These are phyloP conservation scores for Petrea volubilis DNA, from an alignment of 257 asterid species.

Conservation along the genomic window DNA sequence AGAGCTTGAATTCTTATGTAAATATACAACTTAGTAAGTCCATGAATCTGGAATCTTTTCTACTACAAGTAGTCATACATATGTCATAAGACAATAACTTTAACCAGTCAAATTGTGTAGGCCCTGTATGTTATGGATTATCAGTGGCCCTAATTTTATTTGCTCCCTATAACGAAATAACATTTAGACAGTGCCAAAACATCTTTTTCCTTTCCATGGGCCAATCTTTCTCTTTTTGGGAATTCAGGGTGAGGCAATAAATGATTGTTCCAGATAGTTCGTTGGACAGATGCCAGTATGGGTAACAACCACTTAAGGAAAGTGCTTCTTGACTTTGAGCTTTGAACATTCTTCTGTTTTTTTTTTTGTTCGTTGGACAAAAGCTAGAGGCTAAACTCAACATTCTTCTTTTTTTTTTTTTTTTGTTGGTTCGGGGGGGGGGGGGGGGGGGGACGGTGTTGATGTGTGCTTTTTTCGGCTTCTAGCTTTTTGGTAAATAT, in stretches of 20 bases:
- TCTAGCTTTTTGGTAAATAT: too few species aligned
- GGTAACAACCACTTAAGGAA: too few species aligned
- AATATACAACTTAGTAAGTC: neutral
- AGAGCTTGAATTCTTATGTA: conserved; percentile 13
- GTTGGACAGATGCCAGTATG: too few species aligned
- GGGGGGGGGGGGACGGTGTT: too few species aligned
- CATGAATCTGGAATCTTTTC: neutral
- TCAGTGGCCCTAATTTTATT: neutral
- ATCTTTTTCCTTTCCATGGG: neutral
- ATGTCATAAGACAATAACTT: neutral
- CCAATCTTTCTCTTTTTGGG: neutral
- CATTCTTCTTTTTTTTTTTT: too few species aligned
- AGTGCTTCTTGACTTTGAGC: too few species aligned
- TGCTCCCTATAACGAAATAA: neutral
- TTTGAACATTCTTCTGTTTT: too few species aligned
- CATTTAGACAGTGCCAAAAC: neutral
- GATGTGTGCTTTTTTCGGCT: too few species aligned
- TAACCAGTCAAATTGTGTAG: conserved; percentile 1
- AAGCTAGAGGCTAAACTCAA: too few species aligned
- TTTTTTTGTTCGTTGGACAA: too few species aligned
- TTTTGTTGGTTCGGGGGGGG: too few species aligned
- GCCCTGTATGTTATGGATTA: conserved; percentile 1
- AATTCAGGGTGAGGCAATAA: neutral
- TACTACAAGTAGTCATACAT: neutral
- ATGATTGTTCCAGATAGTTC: too few species aligned